phyloP scores from a whole-genome alignment of 495 filamentous ascomycete genomes.

The Jackrogersella minutella region DNA sequence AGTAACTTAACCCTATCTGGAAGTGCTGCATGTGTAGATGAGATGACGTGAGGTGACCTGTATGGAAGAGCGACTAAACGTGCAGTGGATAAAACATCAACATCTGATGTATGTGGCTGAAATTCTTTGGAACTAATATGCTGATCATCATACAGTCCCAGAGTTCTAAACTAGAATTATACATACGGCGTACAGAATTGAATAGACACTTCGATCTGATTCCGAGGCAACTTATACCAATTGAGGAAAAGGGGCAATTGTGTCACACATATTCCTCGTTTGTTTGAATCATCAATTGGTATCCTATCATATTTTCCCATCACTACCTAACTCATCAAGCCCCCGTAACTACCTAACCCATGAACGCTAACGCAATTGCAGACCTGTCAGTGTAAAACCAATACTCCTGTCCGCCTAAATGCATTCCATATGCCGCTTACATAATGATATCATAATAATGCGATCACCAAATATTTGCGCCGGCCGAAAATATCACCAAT shows the following conservation, averaged over 20 bases:
- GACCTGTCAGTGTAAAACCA: too few relatives aligned
- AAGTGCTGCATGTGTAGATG: background rate
- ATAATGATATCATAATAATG: slow-evolving; percentile 9
- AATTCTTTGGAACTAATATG: background rate
- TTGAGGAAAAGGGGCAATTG: too few relatives aligned
- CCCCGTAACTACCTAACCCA: too few relatives aligned
- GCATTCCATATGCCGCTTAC: background rate
- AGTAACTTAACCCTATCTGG: background rate
- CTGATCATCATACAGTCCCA: background rate
- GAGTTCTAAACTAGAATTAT: too few relatives aligned
- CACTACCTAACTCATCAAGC: too few relatives aligned
- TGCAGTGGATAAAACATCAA: background rate
- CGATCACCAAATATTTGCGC: slow-evolving; percentile 5
- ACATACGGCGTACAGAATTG: slow-evolving; percentile 1
- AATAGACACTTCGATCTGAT: too few relatives aligned
- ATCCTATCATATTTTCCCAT: background rate
- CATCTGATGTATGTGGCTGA: background rate
- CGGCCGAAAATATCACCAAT: slow-evolving; percentile 1
- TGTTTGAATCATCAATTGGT: background rate
- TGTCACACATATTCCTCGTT: too few relatives aligned
- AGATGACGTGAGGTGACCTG: background rate
- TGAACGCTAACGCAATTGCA: too few relatives aligned
- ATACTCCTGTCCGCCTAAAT: background rate
- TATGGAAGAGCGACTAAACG: too few relatives aligned
- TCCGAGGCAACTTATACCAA: too few relatives aligned